These are phyloP conservation scores for Daldinia caldariorum DNA, from an alignment of 495 filamentous ascomycete genomes.

Conservation along the genomic window DNA sequence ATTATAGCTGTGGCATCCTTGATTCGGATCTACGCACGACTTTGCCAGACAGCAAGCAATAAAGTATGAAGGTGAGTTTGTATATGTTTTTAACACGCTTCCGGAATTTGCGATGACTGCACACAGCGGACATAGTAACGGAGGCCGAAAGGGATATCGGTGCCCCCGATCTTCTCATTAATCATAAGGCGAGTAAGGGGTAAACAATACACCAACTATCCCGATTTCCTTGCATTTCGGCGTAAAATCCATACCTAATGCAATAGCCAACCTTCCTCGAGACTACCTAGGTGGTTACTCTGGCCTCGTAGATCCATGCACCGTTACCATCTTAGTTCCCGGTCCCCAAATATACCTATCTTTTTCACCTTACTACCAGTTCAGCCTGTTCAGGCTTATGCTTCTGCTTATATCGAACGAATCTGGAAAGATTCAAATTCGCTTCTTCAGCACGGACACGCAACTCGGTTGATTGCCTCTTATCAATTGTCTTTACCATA, in stretches of 20 bases:
- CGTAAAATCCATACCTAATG: background rate
- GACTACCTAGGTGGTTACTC: background rate
- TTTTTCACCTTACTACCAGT: background rate
- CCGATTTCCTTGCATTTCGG: background rate
- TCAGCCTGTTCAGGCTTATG: slow-evolving; percentile 41
- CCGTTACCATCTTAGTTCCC: background rate
- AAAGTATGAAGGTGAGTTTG: slow-evolving; percentile 32
- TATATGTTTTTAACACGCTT: slow-evolving; percentile 15
- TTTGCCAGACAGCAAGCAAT: background rate
- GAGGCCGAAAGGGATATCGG: slow-evolving; percentile 1
- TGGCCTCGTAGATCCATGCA: slow-evolving; percentile 21
- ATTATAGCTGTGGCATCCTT: slow-evolving; percentile 5
- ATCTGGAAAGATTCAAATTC: slow-evolving; percentile 64
- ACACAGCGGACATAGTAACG: slow-evolving; percentile 19
- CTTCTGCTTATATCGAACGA: slow-evolving; percentile 69
- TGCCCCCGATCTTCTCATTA: background rate
- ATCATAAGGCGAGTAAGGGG: background rate
- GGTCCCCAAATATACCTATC: background rate
- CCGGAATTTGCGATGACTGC: slow-evolving; percentile 31
- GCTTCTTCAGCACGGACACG: slow-evolving; percentile 66
- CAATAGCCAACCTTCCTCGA: background rate
- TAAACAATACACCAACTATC: background rate
- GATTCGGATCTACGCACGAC: background rate
- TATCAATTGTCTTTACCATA: slow-evolving; percentile 66
- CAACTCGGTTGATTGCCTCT: slow-evolving; percentile 61